phyloP scores from a whole-genome alignment of 192 early-diverging fungal species.

The Mortierella hygrophila region DNA sequence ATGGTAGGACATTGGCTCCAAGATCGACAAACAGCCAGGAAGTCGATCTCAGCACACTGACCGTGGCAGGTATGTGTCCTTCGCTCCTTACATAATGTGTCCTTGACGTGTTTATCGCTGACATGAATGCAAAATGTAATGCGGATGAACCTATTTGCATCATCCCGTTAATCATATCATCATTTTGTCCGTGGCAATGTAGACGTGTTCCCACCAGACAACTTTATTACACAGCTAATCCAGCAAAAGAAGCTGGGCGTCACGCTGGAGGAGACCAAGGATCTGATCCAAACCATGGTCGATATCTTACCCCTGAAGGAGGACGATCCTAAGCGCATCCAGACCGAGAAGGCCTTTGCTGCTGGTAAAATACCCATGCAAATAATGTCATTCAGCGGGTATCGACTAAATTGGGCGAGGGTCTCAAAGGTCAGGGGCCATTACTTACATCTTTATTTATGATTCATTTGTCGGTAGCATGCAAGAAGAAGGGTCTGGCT shows the following conservation, averaged over 20 bases:
- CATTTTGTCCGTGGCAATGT: background rate
- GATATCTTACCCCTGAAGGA: constrained; percentile 22
- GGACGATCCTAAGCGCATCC: constrained; percentile 25
- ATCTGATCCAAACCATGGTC: constrained; percentile 21
- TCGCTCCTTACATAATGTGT: background rate
- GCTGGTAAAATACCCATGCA: constrained; percentile 10
- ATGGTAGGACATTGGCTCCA: background rate
- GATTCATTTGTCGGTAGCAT: background rate
- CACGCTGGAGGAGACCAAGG: constrained; percentile 20
- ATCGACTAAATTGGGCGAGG: background rate
- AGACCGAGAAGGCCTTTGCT: constrained; percentile 28
- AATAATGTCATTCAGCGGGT: background rate
- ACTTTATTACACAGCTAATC: constrained; percentile 28
- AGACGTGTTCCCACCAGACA: constrained; percentile 41
- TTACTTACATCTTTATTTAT: background rate
- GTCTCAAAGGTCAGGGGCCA: background rate
- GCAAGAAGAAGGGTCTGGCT: constrained; percentile 22
- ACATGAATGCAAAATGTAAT: background rate
- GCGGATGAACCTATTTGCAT: background rate
- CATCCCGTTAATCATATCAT: background rate
- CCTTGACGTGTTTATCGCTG: background rate
- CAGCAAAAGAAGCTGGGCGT: constrained; percentile 19
- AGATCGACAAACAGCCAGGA: background rate
- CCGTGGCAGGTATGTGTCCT: constrained; percentile 26
- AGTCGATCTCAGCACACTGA: constrained; percentile 24